Evolutionary conservation across 164 flowering plant genomes (phyloP), one percentile per base, ranked within the genome.

Genomic region (Vitis labrusca): DNA sequence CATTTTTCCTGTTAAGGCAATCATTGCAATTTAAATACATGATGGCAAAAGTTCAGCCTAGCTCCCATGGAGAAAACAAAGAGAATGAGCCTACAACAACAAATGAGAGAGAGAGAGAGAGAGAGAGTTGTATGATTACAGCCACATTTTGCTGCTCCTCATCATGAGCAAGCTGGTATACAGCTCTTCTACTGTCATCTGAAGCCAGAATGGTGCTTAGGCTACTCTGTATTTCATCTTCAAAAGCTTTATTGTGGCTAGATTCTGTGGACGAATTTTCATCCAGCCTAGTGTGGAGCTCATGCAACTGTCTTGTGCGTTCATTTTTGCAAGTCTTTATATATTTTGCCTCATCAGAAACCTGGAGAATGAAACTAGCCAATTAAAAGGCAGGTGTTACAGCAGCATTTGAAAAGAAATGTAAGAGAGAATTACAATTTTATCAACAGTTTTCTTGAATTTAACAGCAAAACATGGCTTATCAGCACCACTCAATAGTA

Each of bases 111-210:
- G 23, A 50, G 29, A 9, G 10, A 50, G 47, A 16, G 29, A 63
- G 68, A 50, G 29, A 60, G 71, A 67, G 50, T 19, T 55, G 29
- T 17, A 63, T 15, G 65, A 92, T 85, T 85, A 96, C 99, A 67
- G 95, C 83, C 73, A 87, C 85, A 81, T 82, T 85, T 81, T 96
- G 97, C 79, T 89, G 97, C 73, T 92, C 85, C 77, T 92, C 99
- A 73, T 93, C 99, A 83, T 80, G 72, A 61, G 85, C 77, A 72
- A 93, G 94, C 80, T 85, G 97, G 73, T 79, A 87, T 37, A 85
- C 84, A 82, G 84, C 81, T 82, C 90, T 88, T 77, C 98, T 85
- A 65, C 80, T 80, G 50, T 93, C 93, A 85, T 96, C 98, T 5
- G 88, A 87, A 69, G 89, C 77, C 69, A 90, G 85, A 73, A 93